Conservation (phyloP, 2,329 filamentous ascomycete genomes). For the Xylaria sp. region DNA sequence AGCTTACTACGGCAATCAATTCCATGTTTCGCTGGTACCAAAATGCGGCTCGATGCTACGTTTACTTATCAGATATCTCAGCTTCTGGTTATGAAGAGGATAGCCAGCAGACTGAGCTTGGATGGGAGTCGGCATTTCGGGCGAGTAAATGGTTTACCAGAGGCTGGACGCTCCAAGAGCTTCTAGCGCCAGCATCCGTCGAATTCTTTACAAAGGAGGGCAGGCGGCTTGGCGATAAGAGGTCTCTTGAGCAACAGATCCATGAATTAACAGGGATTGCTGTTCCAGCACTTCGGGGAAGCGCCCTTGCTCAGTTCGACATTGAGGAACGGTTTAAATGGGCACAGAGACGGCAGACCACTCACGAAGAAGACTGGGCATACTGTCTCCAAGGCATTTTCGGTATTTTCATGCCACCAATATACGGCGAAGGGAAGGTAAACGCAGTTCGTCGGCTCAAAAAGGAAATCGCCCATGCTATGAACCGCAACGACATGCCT, state of each 20-base stretch:
- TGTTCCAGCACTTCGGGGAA: conserved; percentile 1
- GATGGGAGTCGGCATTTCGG: not conserved
- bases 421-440: conserved; percentile 2
- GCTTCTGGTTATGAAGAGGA: no score
- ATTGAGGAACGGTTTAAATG: conserved; percentile 25
- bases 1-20: conserved; percentile 27
- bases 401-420: not conserved
- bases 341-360: not conserved
- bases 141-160: not conserved
- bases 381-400: conserved; percentile 6
- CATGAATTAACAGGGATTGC: conserved; percentile 21
- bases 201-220: conserved; percentile 20
- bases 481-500: no score
- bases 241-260: conserved; percentile 13
- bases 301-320: conserved; percentile 12
- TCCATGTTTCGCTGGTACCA: conserved; percentile 30
- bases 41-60: conserved; percentile 25
- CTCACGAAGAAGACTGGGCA: conserved; percentile 1
- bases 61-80: conserved; percentile 30
- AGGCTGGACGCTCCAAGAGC: not conserved
- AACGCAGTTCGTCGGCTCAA: no score
- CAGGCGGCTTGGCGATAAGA: conserved; percentile 12
- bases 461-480: no score
- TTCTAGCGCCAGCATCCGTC: not conserved
- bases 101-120: not conserved